A percentile compares a stretch with the other conserved stretches of the same genome.
These are phyloP conservation scores for Jasminum sambac DNA, from an alignment of 257 asterid genomes.

Conservation along the genomic window DNA sequence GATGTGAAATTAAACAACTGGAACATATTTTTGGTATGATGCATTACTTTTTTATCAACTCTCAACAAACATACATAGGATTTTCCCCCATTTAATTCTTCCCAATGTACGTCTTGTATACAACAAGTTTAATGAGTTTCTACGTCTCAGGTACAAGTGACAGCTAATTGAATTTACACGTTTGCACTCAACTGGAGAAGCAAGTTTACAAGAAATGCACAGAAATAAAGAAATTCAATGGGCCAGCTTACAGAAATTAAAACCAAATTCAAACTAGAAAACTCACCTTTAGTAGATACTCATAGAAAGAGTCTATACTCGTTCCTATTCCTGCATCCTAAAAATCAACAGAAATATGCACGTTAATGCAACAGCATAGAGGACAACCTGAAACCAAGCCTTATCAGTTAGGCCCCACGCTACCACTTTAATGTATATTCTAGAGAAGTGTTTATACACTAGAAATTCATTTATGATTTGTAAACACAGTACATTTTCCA, in stretches of 20 bases:
- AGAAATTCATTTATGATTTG: too few species aligned
- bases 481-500: too few species aligned
- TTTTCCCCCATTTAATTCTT: neutral
- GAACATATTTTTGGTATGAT: neutral
- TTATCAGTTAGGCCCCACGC: neutral
- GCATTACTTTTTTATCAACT: neutral
- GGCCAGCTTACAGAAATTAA: neutral
- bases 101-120: neutral
- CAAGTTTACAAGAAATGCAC: neutral
- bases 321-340: conserved; percentile 99
- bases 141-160: neutral
- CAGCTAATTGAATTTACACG: neutral
- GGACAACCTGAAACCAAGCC: neutral
- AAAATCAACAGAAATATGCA: conserved; percentile 34
- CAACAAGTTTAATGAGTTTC: neutral
- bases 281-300: conserved; percentile 88
- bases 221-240: neutral
- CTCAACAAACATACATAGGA: neutral
- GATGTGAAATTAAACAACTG: neutral
- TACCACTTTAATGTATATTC: too few species aligned
- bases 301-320: conserved; percentile 97
- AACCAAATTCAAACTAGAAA: conserved; percentile 19
- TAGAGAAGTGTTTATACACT: too few species aligned
- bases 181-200: neutral
- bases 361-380: conserved; percentile 23